Conservation (phyloP, 768 basidiomycete genomes). For the Serendipita vermifera region DNA sequence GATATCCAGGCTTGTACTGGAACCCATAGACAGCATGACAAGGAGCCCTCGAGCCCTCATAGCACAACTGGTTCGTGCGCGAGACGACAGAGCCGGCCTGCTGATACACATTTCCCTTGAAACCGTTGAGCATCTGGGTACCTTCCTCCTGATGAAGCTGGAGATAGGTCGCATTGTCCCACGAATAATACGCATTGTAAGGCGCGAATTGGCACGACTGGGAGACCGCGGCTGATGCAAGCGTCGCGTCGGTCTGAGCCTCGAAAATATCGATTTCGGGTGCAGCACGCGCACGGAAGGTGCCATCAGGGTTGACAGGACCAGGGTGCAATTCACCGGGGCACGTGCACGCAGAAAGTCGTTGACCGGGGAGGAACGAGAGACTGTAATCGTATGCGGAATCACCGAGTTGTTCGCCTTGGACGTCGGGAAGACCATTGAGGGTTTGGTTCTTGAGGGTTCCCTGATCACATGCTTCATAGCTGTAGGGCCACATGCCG, state of each 20-base stretch:
- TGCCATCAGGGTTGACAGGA: conserved; percentile 30
- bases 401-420: conserved; percentile 39
- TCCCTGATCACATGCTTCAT: conserved; percentile 73
- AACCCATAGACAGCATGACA: conserved; percentile 40
- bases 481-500: conserved; percentile 72
- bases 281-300: conserved; percentile 51
- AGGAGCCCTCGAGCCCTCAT: conserved; percentile 32
- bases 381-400: conserved; percentile 36
- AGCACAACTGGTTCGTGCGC: conserved; percentile 40
- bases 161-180: conserved; percentile 42
- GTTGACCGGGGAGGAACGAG: conserved; percentile 77
- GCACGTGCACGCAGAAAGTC: conserved; percentile 80
- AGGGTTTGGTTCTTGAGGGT: conserved; percentile 73
- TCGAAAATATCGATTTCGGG: conserved; percentile 94
- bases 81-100: conserved; percentile 61
- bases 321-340: conserved; percentile 79
- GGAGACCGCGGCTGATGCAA: conserved; percentile 51
- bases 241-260: conserved; percentile 48
- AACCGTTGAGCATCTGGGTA: conserved; percentile 47
- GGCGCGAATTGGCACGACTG: conserved; percentile 75
- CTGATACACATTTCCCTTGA: conserved; percentile 58
- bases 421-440: conserved; percentile 43
- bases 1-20: conserved; percentile 65
- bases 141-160: conserved; percentile 35
- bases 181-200: conserved; percentile 57